These are phyloP conservation scores for Geotrichum carabidarum DNA, from an alignment of 1,139 yeast species.

Conservation along the genomic window DNA sequence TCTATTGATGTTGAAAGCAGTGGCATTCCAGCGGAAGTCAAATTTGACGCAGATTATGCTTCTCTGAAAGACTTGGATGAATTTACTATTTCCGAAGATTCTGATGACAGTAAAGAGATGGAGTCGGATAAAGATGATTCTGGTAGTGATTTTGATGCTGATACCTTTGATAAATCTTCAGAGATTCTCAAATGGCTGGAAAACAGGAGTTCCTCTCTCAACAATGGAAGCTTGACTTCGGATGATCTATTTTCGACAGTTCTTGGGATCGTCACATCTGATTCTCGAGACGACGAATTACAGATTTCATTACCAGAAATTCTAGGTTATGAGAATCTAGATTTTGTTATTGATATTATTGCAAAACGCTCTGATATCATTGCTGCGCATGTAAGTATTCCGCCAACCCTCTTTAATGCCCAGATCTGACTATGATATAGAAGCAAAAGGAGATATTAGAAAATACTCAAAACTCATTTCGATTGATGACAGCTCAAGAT, in stretches of 20 bases:
- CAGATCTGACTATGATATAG: slow-evolving; percentile 4
- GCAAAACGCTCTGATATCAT: slow-evolving; percentile 13
- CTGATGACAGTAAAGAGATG: not conserved
- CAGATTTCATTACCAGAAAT: slow-evolving; percentile 70
- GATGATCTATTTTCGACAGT: slow-evolving; percentile 23
- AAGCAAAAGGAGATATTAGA: slow-evolving; percentile 11
- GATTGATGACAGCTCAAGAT: slow-evolving; percentile 51
- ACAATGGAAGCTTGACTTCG: slow-evolving; percentile 9
- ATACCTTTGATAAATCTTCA: not conserved
- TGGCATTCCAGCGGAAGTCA: not conserved
- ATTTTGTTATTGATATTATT: slow-evolving; percentile 62
- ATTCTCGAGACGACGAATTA: slow-evolving; percentile 53
- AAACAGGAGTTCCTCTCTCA: not conserved
- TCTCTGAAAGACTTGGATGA: slow-evolving; percentile 11
- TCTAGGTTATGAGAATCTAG: slow-evolving; percentile 81
- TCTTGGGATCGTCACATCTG: slow-evolving; percentile 32
- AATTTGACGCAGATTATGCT: slow-evolving; percentile 12
- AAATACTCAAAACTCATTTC: slow-evolving; percentile 17
- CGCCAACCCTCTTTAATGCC: not conserved
- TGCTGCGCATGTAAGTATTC: slow-evolving; percentile 16
- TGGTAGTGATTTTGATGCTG: not conserved
- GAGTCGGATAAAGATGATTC: slow-evolving; percentile 2
- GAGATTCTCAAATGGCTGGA: slow-evolving; percentile 16
- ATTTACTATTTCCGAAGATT: slow-evolving; percentile 14
- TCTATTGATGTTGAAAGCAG: slow-evolving; percentile 1